Conservation (phyloP, 2,329 filamentous ascomycete genomes). For the Seiridium cupressi region DNA sequence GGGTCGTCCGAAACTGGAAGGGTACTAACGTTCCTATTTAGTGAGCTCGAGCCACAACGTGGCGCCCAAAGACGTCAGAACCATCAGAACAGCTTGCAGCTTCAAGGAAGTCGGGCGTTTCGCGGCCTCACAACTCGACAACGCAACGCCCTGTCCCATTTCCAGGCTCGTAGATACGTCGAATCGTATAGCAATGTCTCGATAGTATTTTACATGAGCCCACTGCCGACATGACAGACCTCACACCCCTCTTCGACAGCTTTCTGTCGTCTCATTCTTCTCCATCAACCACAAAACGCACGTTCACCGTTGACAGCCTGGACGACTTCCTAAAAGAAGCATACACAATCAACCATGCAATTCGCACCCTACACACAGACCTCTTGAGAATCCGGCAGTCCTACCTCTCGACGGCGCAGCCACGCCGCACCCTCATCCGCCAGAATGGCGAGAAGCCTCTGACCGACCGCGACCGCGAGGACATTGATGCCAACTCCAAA, state of each 20-base stretch:
- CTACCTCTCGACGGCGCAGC: conserved; percentile 80
- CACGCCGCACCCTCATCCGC: conserved; percentile 54
- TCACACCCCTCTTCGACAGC: conserved; percentile 68
- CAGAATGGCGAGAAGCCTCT: conserved; percentile 53
- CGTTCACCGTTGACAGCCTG: conserved; percentile 51
- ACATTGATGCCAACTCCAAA: conserved; percentile 85
- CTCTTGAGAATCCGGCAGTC: conserved; percentile 81
- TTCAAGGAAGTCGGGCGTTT: background rate
- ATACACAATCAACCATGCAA: conserved; percentile 90
- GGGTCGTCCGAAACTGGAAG: background rate
- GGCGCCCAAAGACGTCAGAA: background rate
- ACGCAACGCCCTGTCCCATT: background rate
- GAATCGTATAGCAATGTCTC: background rate
- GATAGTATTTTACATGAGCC: background rate
- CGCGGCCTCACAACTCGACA: no score
- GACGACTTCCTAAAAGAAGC: conserved; percentile 93
- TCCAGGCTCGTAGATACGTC: background rate
- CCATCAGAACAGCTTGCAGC: conserved; percentile 1
- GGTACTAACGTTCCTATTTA: background rate
- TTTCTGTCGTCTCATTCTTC: conserved; percentile 61
- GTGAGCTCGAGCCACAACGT: background rate
- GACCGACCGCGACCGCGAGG: conserved; percentile 78
- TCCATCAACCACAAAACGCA: conserved; percentile 37
- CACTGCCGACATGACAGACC: conserved; percentile 48
- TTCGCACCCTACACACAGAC: conserved; percentile 75